Conservation (phyloP, 306 rosid species). For the Canavalia ensiformis region DNA sequence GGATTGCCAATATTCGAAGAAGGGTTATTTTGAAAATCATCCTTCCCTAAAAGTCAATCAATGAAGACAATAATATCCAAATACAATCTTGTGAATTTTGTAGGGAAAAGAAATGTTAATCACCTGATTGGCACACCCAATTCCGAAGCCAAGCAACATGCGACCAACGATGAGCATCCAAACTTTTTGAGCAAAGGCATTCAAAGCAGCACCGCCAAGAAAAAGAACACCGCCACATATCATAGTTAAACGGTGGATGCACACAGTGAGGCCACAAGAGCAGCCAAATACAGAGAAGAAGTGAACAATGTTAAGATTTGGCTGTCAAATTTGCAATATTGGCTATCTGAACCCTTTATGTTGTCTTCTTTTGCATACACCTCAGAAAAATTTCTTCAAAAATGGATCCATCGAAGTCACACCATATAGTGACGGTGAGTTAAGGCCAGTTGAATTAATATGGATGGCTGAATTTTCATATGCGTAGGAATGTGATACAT, state of each 20-base stretch:
- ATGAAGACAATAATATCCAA: conserved; percentile 22
- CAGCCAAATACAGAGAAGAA: conserved; percentile 6
- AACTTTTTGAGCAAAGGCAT: background rate
- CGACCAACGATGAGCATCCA: conserved; percentile 4
- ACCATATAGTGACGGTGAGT: background rate
- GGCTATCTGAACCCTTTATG: background rate
- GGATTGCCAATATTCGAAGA: conserved; percentile 77
- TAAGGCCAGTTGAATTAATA: no score
- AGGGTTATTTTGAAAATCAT: conserved; percentile 95
- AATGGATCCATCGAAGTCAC: background rate
- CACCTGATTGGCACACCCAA: conserved; percentile 22
- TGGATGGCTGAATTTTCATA: no score
- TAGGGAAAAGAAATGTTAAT: background rate
- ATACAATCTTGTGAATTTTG: no score
- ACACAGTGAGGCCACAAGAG: background rate
- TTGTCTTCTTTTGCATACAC: background rate
- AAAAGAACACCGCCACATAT: background rate
- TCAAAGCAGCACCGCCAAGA: background rate
- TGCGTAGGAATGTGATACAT: no score
- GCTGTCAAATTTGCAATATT: conserved; percentile 3
- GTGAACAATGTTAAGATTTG: background rate
- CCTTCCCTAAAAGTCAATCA: conserved; percentile 84
- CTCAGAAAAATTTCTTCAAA: background rate
- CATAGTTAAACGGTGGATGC: background rate
- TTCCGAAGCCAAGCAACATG: background rate